Evolutionary conservation across 2,329 filamentous ascomycete genomes (phyloP).

Genomic region (Coniochaeta prunicola): DNA sequence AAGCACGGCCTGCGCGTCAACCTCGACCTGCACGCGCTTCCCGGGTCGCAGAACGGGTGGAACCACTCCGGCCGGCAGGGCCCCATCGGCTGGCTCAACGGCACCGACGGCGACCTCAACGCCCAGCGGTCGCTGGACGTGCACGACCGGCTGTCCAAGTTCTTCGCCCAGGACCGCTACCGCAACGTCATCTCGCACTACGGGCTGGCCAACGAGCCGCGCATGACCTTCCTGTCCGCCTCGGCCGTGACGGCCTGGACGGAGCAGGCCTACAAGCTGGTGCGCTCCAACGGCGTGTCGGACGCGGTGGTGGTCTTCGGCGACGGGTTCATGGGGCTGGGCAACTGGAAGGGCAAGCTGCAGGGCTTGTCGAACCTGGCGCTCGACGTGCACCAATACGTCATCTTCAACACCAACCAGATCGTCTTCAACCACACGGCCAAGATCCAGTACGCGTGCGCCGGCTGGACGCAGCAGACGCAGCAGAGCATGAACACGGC

Average conservation of each 20-base stretch:
- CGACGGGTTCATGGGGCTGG: conserved; percentile 88
- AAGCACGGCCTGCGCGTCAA: conserved; percentile 90
- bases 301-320: conserved; percentile 72
- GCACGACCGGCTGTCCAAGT: conserved; percentile 78
- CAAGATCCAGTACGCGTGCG: conserved; percentile 83
- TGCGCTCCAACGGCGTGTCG: conserved; percentile 69
- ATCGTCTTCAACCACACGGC: conserved; percentile 73
- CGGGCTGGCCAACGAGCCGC: conserved; percentile 88
- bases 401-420: conserved; percentile 91
- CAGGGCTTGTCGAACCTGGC: conserved; percentile 65
- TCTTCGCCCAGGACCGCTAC: conserved; percentile 92
- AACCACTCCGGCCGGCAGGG: conserved; percentile 89
- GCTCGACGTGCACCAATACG: conserved; percentile 97
- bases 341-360: conserved; percentile 83
- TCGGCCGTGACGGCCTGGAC: conserved; percentile 74
- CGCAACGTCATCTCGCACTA: conserved; percentile 89
- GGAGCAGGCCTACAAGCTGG: conserved; percentile 58
- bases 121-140: conserved; percentile 76
- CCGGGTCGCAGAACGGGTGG: conserved; percentile 95
- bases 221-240: conserved; percentile 67
- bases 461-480: conserved; percentile 78
- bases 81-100: conserved; percentile 79
- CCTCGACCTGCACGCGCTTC: conserved; percentile 84
- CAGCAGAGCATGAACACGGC: conserved; percentile 61
- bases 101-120: conserved; percentile 74